Base-by-base conservation (phyloP, 169 alveolate species). In the Eimeria mitis region DNA sequence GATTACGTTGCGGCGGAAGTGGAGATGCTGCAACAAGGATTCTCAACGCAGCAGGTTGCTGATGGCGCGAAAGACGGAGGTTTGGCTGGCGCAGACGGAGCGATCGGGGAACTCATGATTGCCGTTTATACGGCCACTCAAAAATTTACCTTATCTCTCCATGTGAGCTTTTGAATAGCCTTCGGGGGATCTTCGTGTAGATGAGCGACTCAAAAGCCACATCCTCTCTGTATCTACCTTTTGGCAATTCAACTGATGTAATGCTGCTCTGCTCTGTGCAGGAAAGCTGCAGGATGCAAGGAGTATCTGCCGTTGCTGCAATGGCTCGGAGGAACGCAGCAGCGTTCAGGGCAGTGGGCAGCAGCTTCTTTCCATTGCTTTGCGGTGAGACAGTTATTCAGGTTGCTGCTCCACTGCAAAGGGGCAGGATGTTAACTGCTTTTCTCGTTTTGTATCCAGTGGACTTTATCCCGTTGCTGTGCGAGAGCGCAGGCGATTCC, bases 251-350 rank as follows among this genome's bases (percentile, higher is more conserved):
- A 28, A 42, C 25, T 44, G 8, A 2, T n/a, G 47, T 78, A 31
- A 13, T 73, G 83, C 83, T 3, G 8, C 56, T 44, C 28, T 59
- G 3, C 42, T 47, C 6, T 52, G 47, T 59, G n/a, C 94, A 87
- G 94, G 94, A 87, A 34, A 87, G 94, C 65, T 87, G 94, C 83
- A 87, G 94, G 83, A 87, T 87, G 94, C 94, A 87, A 68, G 94
- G 68, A 21, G 94, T 87, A 13, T 61, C 83, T 28, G 94, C 94
- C 42, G 40, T 87, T 61, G 94, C 94, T 37, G 94, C 94, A 65
- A 87, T 87, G 94, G 94, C 94, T 42, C 94, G 79, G 63, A 31
- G 94, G 65, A 61, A 87, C 23, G 94, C 94, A 42, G 81, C 84
- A 42, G 81, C 71, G 21, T 87, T 87, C 81, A 61, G 71, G 81